Conservation (phyloP, 2,329 filamentous ascomycete species). For the Westerdykella ornata region DNA sequence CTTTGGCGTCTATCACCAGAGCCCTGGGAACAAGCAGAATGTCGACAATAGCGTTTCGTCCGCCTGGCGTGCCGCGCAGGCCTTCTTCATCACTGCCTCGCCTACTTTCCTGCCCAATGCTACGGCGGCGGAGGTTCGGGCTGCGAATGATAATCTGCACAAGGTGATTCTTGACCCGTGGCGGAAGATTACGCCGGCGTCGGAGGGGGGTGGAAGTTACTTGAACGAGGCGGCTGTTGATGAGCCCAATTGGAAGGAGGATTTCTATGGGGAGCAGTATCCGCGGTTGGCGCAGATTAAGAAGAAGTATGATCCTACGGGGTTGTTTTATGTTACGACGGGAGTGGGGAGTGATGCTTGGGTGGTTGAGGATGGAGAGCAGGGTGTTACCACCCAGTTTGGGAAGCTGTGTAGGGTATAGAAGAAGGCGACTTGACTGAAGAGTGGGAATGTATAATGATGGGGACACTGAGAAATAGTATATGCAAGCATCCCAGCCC, state of each 20-base stretch:
- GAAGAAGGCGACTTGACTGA: no score
- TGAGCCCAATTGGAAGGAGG: slow-evolving; percentile 37
- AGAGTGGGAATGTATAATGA: not conserved
- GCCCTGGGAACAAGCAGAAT: slow-evolving; percentile 11
- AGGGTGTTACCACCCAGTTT: slow-evolving; percentile 27
- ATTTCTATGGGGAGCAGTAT: slow-evolving; percentile 38
- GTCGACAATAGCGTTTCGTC: slow-evolving; percentile 26
- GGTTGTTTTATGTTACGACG: slow-evolving; percentile 29
- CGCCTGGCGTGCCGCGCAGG: slow-evolving; percentile 24
- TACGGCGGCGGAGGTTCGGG: slow-evolving; percentile 20
- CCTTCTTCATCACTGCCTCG: slow-evolving; percentile 20
- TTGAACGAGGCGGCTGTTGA: slow-evolving; percentile 37
- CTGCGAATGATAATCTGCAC: slow-evolving; percentile 13
- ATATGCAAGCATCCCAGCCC: no score
- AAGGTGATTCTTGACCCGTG: slow-evolving; percentile 18
- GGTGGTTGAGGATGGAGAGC: slow-evolving; percentile 23
- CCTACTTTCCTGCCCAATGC: slow-evolving; percentile 11
- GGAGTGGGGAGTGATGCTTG: slow-evolving; percentile 30
- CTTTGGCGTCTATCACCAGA: slow-evolving; percentile 23
- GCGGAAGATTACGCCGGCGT: slow-evolving; percentile 7
- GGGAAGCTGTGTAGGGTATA: slow-evolving; percentile 6
- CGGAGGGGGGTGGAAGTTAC: slow-evolving; percentile 28
- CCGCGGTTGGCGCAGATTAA: slow-evolving; percentile 22
- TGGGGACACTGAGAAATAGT: not conserved
- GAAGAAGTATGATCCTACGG: slow-evolving; percentile 25